A percentile compares a stretch with the other conserved stretches of the same genome.
These are phyloP conservation scores for Madurella fahalii DNA, from an alignment of 2,329 filamentous ascomycete species.

Conservation along the genomic window DNA sequence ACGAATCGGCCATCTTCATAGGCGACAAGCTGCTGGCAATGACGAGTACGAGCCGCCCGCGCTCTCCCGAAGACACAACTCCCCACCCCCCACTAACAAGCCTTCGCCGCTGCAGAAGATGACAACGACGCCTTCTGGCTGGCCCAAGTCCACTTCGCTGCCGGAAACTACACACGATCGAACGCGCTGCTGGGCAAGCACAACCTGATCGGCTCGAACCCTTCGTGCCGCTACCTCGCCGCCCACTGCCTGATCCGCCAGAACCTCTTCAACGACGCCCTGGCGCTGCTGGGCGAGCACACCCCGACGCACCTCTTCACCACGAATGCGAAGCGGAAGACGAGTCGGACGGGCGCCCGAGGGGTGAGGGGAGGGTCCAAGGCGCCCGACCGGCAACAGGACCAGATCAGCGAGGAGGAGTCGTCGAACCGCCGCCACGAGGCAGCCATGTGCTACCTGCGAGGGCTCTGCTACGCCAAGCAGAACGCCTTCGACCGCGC, in stretches of 20 bases:
- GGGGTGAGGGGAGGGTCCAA: slow-evolving; percentile 25
- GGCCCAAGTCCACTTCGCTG: slow-evolving; percentile 95
- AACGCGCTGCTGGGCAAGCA: slow-evolving; percentile 80
- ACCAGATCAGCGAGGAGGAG: slow-evolving; percentile 54
- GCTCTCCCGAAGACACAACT: too few relatives aligned
- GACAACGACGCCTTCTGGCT: slow-evolving; percentile 96
- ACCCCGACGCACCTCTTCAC: slow-evolving; percentile 87
- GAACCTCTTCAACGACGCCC: slow-evolving; percentile 81
- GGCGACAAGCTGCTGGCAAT: slow-evolving; percentile 94
- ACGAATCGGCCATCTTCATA: slow-evolving; percentile 94
- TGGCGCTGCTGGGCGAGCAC: slow-evolving; percentile 81
- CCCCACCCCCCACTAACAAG: slow-evolving; percentile 6
- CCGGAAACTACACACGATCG: slow-evolving; percentile 89
- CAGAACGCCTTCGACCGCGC: slow-evolving; percentile 96
- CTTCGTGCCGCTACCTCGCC: slow-evolving; percentile 87
- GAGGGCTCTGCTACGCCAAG: slow-evolving; percentile 91
- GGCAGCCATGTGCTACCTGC: slow-evolving; percentile 93
- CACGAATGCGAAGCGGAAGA: slow-evolving; percentile 61
- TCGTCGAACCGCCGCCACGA: slow-evolving; percentile 77
- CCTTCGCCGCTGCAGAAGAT: slow-evolving; percentile 56
- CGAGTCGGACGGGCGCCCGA: slow-evolving; percentile 41
- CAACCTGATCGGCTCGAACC: slow-evolving; percentile 74
- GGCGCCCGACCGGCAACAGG: slow-evolving; percentile 22
- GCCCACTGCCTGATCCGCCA: slow-evolving; percentile 95
- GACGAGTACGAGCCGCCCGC: slow-evolving; percentile 61